phyloP scores from a whole-genome alignment of 2,329 filamentous ascomycete species.

The Arachnopeziza araneosa region DNA sequence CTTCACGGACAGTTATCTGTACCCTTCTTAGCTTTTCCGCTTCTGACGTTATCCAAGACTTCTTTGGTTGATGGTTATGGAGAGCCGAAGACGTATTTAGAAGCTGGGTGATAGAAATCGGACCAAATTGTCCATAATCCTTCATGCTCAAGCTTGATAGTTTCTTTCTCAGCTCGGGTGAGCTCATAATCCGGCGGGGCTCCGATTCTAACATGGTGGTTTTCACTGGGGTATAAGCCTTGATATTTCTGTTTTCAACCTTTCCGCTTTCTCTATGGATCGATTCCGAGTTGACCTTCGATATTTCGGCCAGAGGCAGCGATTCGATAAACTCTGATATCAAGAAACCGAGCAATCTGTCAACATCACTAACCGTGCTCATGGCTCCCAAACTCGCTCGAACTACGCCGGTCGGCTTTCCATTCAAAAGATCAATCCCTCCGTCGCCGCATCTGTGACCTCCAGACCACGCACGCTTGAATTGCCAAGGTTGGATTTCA shows the following conservation, averaged over 20 bases:
- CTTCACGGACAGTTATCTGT: neutral
- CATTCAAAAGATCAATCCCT: slow-evolving; percentile 72
- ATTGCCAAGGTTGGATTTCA: slow-evolving; percentile 71
- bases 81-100: neutral
- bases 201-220: neutral
- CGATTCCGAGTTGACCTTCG: neutral
- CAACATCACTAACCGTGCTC: slow-evolving; percentile 72
- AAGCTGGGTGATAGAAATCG: neutral
- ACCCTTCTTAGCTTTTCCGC: neutral
- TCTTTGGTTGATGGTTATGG: neutral
- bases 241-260: neutral
- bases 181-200: neutral
- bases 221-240: neutral
- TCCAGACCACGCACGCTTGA: slow-evolving; percentile 76
- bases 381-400: slow-evolving; percentile 79
- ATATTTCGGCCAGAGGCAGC: neutral
- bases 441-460: slow-evolving; percentile 82
- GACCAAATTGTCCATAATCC: neutral
- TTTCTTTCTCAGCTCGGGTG: neutral
- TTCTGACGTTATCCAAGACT: neutral
- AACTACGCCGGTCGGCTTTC: slow-evolving; percentile 83
- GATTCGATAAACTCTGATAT: slow-evolving; percentile 4
- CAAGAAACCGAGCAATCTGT: slow-evolving; percentile 65
- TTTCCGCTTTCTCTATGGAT: neutral
- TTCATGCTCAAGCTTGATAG: neutral